These are phyloP conservation scores for Microcyclospora pomicola DNA, from an alignment of 2,329 filamentous ascomycete genomes.

Conservation along the genomic window DNA sequence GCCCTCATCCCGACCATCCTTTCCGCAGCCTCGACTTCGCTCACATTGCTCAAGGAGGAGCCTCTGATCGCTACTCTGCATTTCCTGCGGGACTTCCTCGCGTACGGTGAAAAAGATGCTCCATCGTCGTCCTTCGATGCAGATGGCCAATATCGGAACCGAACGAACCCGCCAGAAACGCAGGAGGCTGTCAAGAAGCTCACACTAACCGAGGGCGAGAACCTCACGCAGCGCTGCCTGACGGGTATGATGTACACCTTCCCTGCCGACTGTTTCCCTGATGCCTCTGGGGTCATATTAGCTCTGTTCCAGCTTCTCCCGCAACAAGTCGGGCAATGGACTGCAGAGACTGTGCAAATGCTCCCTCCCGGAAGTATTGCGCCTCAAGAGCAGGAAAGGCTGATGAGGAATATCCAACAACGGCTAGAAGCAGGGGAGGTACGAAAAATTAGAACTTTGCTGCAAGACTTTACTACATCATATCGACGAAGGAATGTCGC, in stretches of 20 bases:
- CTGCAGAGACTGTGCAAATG: constrained; percentile 69
- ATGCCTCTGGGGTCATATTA: constrained; percentile 84
- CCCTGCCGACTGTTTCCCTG: constrained; percentile 85
- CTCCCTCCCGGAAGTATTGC: constrained; percentile 72
- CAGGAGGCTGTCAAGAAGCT: constrained; percentile 60
- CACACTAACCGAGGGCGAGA: constrained; percentile 52
- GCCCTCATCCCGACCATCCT: constrained; percentile 70
- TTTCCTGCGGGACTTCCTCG: constrained; percentile 81
- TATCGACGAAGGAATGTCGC: constrained; percentile 90
- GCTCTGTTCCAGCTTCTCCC: constrained; percentile 80
- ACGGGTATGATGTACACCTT: constrained; percentile 99
- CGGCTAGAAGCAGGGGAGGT: constrained; percentile 53
- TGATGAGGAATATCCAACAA: constrained; percentile 70
- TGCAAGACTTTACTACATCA: constrained; percentile 94
- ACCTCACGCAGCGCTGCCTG: constrained; percentile 74
- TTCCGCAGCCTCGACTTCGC: constrained; percentile 70
- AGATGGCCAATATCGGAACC: constrained; percentile 30
- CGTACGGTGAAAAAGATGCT: constrained; percentile 66
- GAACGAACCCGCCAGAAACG: constrained; percentile 52
- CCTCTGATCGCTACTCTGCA: constrained; percentile 84
- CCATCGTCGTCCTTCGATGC: constrained; percentile 47
- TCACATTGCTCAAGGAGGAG: constrained; percentile 81
- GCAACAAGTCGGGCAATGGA: constrained; percentile 64
- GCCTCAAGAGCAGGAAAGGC: constrained; percentile 61
- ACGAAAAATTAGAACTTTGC: constrained; percentile 65